phyloP scores from a whole-genome alignment of 306 rosid species.

The Citrullus mucosospermus region DNA sequence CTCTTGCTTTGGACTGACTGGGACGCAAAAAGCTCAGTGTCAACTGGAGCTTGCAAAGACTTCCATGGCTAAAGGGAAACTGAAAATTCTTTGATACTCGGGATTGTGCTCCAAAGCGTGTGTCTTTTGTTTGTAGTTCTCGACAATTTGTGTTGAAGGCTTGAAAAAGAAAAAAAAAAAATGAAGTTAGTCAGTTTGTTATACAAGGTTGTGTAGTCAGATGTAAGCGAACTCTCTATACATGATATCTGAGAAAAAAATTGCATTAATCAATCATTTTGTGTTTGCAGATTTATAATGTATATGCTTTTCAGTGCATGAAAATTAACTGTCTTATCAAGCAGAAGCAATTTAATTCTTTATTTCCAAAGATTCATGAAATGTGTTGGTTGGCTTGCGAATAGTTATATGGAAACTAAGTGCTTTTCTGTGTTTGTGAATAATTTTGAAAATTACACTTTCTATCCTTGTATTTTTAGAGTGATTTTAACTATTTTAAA shows the following conservation, averaged over 20 bases:
- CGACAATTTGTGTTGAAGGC: background rate
- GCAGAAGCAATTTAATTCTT: no score
- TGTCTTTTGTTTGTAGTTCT: background rate
- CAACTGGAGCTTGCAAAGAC: conserved; percentile 55
- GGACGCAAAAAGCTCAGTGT: conserved; percentile 45
- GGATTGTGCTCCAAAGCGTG: background rate
- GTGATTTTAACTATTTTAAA: no score
- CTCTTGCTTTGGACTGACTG: conserved; percentile 46
- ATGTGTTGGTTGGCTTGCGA: no score
- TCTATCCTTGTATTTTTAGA: no score
- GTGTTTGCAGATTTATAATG: background rate
- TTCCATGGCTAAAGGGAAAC: conserved; percentile 55
- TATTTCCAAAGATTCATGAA: no score
- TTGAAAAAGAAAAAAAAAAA: background rate
- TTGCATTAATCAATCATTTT: background rate
- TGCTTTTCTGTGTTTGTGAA: no score
- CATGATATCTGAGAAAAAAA: background rate
- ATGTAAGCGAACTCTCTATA: background rate
- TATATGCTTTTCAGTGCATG: background rate
- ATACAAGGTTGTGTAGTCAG: background rate
- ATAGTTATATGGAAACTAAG: no score
- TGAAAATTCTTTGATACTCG: conserved; percentile 49
- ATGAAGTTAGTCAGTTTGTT: background rate
- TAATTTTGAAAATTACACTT: no score
- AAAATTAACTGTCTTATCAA: no score